These are phyloP conservation scores for Prillingera fragicola DNA, from an alignment of 1,284 basidiomycete species.

Conservation along the genomic window DNA sequence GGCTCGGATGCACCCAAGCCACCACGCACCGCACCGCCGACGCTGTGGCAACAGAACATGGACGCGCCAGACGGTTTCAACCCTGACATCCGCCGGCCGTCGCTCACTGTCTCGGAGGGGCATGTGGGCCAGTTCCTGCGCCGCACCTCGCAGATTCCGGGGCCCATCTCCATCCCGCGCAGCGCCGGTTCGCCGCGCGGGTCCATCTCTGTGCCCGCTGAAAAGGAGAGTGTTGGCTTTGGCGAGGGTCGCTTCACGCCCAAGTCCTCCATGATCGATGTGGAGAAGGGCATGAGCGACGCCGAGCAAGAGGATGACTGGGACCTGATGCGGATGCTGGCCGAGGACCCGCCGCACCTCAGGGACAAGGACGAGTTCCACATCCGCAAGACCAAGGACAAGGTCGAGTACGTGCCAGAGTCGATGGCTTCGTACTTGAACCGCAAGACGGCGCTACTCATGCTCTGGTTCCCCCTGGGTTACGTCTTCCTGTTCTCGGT, in stretches of 20 bases:
- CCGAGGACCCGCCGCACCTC: conserved; percentile 18
- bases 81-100: conserved; percentile 1
- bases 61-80: background rate
- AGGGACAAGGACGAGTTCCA: conserved; percentile 22
- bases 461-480: conserved; percentile 47
- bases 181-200: too few relatives aligned
- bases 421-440: conserved; percentile 48
- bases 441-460: conserved; percentile 47
- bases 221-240: too few relatives aligned
- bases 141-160: background rate
- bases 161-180: background rate
- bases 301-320: conserved; percentile 19
- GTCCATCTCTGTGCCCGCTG: background rate
- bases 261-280: conserved; percentile 1
- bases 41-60: too few relatives aligned
- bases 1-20: background rate
- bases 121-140: background rate
- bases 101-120: background rate
- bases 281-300: conserved; percentile 9
- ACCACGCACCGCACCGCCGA: background rate
- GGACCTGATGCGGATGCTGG: conserved; percentile 40
- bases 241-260: background rate
- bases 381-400: conserved; percentile 21
- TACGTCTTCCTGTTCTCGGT: conserved; percentile 48
- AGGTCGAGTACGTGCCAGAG: conserved; percentile 42